Conservation (phyloP, 2,329 filamentous ascomycete species). For the Diplodia corticola region DNA sequence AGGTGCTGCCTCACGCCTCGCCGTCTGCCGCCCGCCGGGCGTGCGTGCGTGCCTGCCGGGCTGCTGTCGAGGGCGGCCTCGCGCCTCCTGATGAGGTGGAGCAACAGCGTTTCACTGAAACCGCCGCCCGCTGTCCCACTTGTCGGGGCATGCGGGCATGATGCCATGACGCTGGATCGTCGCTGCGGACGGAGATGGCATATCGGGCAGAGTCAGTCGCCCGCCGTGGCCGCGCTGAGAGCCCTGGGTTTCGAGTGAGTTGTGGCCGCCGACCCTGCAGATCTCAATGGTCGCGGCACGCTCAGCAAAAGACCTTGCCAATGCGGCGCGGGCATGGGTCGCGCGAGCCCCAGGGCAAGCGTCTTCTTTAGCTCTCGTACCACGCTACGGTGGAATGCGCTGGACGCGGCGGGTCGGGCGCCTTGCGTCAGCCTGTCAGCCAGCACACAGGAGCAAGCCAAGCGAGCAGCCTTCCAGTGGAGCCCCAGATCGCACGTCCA, state of each 20-base stretch:
- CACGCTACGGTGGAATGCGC: conserved; percentile 5
- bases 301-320: conserved; percentile 9
- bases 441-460: conserved; percentile 15
- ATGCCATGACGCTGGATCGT: conserved; percentile 3
- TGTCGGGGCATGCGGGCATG: conserved; percentile 3
- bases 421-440: conserved; percentile 22
- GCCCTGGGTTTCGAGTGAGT: neutral
- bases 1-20: neutral
- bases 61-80: neutral
- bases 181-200: conserved; percentile 7
- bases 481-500: conserved; percentile 18
- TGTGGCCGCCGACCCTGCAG: conserved; percentile 17
- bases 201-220: conserved; percentile 9
- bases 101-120: conserved; percentile 18
- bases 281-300: conserved; percentile 15
- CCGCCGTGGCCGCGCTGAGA: conserved; percentile 5
- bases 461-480: conserved; percentile 20
- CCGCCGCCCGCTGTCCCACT: conserved; percentile 17
- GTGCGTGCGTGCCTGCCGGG: neutral
- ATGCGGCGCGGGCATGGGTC: neutral
- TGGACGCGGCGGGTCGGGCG: conserved; percentile 11
- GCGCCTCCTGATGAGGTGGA: conserved; percentile 16
- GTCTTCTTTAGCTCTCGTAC: neutral
- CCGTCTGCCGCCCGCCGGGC: neutral
- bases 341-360: conserved; percentile 6